phyloP scores from a whole-genome alignment of 2,329 filamentous ascomycete species.

The Botryotinia calthae region DNA sequence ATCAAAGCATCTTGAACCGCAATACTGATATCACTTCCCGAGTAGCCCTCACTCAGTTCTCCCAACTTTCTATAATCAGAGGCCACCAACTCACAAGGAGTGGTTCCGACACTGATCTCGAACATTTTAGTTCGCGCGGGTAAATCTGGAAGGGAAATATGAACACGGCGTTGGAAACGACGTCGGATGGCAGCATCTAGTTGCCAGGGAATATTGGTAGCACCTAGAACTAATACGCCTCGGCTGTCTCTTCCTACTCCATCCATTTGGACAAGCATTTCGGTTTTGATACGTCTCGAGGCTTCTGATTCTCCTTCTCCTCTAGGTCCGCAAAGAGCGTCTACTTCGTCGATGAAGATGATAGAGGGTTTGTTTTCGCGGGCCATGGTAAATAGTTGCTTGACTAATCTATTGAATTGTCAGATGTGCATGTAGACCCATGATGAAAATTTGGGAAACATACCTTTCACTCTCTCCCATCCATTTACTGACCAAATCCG shows the following conservation, averaged over 20 bases:
- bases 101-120: slow-evolving; percentile 88
- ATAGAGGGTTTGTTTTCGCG: slow-evolving; percentile 97
- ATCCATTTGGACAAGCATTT: slow-evolving; percentile 98
- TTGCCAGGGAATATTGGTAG: slow-evolving; percentile 99
- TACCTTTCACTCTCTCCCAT: slow-evolving; percentile 99
- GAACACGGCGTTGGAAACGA: slow-evolving; percentile 92
- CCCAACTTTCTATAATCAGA: slow-evolving; percentile 79
- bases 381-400: slow-evolving; percentile 95
- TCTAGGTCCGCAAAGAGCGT: slow-evolving; percentile 90
- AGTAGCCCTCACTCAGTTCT: slow-evolving; percentile 86
- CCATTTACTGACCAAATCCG: slow-evolving; percentile 97
- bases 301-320: slow-evolving; percentile 96
- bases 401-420: slow-evolving; percentile 60
- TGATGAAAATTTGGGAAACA: slow-evolving; percentile 28
- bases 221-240: slow-evolving; percentile 89
- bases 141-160: slow-evolving; percentile 87
- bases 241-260: slow-evolving; percentile 95
- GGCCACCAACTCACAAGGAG: slow-evolving; percentile 76
- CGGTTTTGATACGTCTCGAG: slow-evolving; percentile 95
- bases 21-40: slow-evolving; percentile 92
- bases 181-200: slow-evolving; percentile 92
- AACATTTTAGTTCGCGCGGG: slow-evolving; percentile 79
- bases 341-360: slow-evolving; percentile 98
- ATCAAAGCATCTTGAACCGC: slow-evolving; percentile 95
- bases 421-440: slow-evolving; percentile 4